These are phyloP conservation scores for Citrus cavaleriei DNA, from an alignment of 345 rosid species.

Conservation along the genomic window DNA sequence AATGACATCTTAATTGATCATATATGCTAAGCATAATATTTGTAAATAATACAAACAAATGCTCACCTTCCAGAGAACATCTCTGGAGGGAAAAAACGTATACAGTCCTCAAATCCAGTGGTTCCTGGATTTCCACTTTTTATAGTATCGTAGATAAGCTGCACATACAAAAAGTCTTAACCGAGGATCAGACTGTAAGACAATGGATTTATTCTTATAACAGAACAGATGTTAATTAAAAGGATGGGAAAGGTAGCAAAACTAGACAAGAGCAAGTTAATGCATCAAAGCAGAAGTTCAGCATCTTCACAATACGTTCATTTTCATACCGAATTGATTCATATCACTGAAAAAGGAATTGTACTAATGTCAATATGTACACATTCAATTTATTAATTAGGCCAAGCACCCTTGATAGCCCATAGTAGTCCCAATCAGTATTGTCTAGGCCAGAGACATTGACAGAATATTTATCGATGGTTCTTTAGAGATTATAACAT, in stretches of 20 bases:
- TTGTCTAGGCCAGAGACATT: neutral
- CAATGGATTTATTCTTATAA: neutral
- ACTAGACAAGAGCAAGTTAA: slow-evolving; percentile 3
- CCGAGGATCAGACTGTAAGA: slow-evolving; percentile 9
- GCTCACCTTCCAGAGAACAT: slow-evolving; percentile 94
- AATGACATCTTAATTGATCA: slow-evolving; percentile 9
- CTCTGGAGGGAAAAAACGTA: slow-evolving; percentile 78
- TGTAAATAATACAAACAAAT: slow-evolving; percentile 9
- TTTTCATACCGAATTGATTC: neutral
- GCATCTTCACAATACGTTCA: neutral
- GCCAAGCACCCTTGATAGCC: neutral
- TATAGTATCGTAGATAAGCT: slow-evolving; percentile 94
- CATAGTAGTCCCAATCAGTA: neutral
- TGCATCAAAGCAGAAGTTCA: neutral
- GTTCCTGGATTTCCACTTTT: slow-evolving; percentile 74
- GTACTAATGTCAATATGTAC: neutral
- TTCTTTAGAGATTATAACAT: neutral
- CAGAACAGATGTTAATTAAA: neutral
- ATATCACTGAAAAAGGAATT: neutral
- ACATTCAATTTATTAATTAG: neutral
- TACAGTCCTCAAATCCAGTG: slow-evolving; percentile 81
- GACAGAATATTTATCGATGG: neutral
- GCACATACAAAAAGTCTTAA: slow-evolving; percentile 23
- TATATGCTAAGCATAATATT: neutral
- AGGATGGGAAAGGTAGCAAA: neutral